Conservation (phyloP, 78 protist genomes). For the Bigelowiella natans region DNA sequence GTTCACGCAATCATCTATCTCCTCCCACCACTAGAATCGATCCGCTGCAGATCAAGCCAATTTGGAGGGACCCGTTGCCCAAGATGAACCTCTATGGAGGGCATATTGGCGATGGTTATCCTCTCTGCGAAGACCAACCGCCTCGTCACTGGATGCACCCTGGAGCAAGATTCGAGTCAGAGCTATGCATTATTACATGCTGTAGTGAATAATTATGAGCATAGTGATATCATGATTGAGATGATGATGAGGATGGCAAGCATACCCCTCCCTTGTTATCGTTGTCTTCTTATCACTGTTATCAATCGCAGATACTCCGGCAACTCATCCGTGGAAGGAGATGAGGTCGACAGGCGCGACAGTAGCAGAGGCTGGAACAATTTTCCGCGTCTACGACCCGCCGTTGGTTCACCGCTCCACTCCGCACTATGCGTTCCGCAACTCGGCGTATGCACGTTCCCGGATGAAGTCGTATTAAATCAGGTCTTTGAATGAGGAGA, state of each 20-base stretch:
- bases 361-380: no score
- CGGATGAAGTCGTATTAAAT: no score
- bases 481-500: no score
- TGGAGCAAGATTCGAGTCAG: not conserved
- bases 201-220: not conserved
- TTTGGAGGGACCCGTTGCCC: not conserved
- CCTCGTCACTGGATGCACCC: not conserved
- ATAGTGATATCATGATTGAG: not conserved
- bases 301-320: not conserved
- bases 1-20: no score
- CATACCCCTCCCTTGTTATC: not conserved
- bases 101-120: conserved; percentile 1
- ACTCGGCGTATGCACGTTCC: not conserved
- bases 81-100: not conserved
- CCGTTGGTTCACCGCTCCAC: no score
- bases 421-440: no score
- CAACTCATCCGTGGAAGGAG: not conserved
- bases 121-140: conserved; percentile 12
- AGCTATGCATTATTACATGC: not conserved
- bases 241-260: not conserved
- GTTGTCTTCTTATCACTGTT: not conserved
- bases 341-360: not conserved
- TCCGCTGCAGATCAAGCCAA: not conserved
- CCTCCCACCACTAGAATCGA: no score
- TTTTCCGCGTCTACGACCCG: no score